phyloP scores from a whole-genome alignment of 306 rosid species.

The cucumber (Cucumis sativus) region DNA sequence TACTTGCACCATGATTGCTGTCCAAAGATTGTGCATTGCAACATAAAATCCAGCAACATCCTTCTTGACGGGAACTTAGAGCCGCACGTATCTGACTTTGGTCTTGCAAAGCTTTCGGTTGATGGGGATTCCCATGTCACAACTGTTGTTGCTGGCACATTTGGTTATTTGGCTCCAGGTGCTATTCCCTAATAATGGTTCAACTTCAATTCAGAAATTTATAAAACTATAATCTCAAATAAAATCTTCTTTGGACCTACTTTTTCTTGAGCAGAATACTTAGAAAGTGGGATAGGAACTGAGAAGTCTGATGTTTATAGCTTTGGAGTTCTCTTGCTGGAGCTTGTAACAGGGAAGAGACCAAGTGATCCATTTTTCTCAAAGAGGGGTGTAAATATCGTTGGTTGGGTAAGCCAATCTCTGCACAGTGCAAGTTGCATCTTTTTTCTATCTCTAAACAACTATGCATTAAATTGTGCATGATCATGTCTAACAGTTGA shows the following conservation, averaged over 20 bases:
- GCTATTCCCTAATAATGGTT: neutral
- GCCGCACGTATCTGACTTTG: conserved; percentile 82
- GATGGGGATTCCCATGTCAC: conserved; percentile 93
- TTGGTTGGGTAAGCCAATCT: conserved; percentile 85
- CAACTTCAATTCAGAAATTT: neutral
- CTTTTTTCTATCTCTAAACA: neutral
- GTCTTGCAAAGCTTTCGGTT: conserved; percentile 87
- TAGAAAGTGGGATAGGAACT: conserved; percentile 93
- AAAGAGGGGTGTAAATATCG: conserved; percentile 73
- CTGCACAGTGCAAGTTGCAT: neutral
- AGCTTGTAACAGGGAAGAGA: conserved; percentile 95
- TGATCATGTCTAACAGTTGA: conserved; percentile 37
- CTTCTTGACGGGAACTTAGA: conserved; percentile 82
- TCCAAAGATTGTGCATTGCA: conserved; percentile 80
- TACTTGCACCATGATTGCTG: conserved; percentile 88
- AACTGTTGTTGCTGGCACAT: conserved; percentile 96
- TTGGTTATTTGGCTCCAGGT: conserved; percentile 98
- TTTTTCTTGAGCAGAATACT: conserved; percentile 44
- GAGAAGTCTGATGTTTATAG: conserved; percentile 93
- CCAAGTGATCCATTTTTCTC: conserved; percentile 88
- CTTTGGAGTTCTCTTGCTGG: conserved; percentile 87
- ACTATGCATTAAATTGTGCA: neutral
- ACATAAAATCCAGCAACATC: conserved; percentile 92
- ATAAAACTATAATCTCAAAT: neutral
- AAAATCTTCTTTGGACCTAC: neutral